Base-by-base conservation (phyloP, 2,329 filamentous ascomycete species). In the Aspergillus puulaauensis region DNA sequence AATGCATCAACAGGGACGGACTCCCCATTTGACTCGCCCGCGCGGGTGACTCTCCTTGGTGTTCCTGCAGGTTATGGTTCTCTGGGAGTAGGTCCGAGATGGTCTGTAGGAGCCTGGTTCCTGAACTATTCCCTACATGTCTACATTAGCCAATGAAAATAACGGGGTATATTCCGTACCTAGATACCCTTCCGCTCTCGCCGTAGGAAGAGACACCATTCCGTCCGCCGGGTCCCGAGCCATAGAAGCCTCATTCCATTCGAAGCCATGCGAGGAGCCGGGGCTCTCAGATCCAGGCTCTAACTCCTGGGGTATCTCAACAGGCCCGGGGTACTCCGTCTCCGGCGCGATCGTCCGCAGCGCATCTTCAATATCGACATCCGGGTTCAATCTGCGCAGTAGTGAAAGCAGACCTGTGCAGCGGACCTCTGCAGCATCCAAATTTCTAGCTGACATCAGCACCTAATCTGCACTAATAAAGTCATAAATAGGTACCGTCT, bases 221-320 rank as follows among this genome's bases (percentile, higher is more conserved):
- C 63, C 63, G 45, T 65, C 59, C 4, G 52, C 53, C 3, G 24
- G 23, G 11, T 52, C 56, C 17, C 27, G 27, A 2, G 51, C 52
- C 12, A 55, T 52, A 3, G 56, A 39, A n/a, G 55, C 35, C 44
- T 65, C 63, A 33, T 54, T 48, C 61, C 61, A 65, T 24, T 64
- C 63, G 24, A 57, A 58, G 17, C 31, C 31, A 39, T 59, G 56
- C 6, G 56, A 33, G 3, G 50, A 44, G 27, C 23, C 35, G 4
- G 52, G 17, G 27, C 40, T 61, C 24, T 58, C 48, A 6, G 5
- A 44, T 9, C 44, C 51, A 46, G 24, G 12, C 15, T 55, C 39
- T 9, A 11, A 1, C 9, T 45, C 19, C 27, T 19, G 50, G 2
- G 4, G 37, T 31, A 31, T 9, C 11, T 39, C 24, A 43, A 39